Evolutionary conservation across 1,139 yeast genomes (phyloP).

Genomic region (Groenewaldozyma sp.): DNA sequence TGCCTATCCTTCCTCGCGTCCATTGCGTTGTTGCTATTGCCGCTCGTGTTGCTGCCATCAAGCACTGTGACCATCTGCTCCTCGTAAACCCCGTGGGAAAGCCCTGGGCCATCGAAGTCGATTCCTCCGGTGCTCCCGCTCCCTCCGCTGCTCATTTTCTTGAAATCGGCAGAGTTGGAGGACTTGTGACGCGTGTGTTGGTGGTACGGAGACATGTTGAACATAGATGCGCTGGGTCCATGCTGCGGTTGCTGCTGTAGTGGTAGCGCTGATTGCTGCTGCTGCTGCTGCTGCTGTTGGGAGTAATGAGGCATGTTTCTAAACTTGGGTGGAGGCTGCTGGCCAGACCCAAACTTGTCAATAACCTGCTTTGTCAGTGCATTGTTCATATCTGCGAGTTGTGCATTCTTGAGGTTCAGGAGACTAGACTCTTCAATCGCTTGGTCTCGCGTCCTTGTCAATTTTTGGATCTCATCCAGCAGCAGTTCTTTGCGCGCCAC

Average conservation of each 20-base stretch:
- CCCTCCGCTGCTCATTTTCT: background rate
- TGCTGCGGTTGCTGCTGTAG: background rate
- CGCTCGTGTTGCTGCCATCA: conserved; percentile 20
- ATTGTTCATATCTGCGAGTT: conserved; percentile 31
- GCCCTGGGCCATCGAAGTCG: background rate
- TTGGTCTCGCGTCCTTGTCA: conserved; percentile 21
- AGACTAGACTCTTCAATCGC: conserved; percentile 28
- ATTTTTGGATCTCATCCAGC: conserved; percentile 24
- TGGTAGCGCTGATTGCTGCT: background rate
- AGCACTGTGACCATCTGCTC: conserved; percentile 28
- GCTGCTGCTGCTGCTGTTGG: too few relatives aligned
- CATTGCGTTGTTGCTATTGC: conserved; percentile 13
- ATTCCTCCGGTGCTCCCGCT: background rate
- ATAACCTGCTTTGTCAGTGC: conserved; percentile 30
- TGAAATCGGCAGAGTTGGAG: background rate
- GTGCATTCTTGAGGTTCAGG: conserved; percentile 28
- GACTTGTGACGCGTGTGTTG: background rate
- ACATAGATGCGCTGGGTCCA: too few relatives aligned
- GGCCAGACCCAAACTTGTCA: conserved; percentile 26
- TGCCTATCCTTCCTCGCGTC: conserved; percentile 16
- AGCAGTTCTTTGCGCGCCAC: conserved; percentile 27
- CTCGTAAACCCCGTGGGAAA: conserved; percentile 11
- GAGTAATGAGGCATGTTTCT: too few relatives aligned
- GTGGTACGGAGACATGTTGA: too few relatives aligned
- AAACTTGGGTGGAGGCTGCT: background rate